Evolutionary conservation across 441 rosid genomes (phyloP).

Genomic region (Corymbia citriodora): DNA sequence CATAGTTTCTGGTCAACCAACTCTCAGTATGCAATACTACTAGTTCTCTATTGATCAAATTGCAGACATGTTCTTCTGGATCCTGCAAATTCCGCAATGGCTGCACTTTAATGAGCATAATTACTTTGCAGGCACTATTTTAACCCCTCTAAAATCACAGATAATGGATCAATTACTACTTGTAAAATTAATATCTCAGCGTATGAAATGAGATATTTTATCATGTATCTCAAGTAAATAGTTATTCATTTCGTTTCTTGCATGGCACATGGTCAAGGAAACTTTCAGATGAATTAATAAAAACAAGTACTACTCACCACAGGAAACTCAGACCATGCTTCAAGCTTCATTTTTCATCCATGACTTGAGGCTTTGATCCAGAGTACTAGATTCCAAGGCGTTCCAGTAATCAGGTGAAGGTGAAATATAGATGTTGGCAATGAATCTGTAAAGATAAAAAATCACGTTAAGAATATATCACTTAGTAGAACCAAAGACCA

Average conservation of each 20-base stretch:
- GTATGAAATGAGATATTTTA: not conserved
- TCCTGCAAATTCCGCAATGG: not conserved
- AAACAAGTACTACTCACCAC: not conserved
- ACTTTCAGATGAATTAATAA: not conserved
- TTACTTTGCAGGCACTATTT: not conserved
- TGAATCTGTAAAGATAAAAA: not conserved
- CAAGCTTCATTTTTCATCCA: not conserved
- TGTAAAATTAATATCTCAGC: not conserved
- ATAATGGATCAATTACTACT: not conserved
- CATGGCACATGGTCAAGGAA: not conserved
- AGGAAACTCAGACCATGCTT: not conserved
- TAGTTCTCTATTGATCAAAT: not conserved
- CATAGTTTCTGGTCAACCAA: not conserved
- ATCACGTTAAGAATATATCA: not conserved
- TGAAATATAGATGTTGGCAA: not conserved
- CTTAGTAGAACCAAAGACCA: not conserved
- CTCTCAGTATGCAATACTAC: not conserved
- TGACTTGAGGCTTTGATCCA: not conserved
- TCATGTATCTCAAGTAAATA: not conserved
- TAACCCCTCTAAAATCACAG: not conserved
- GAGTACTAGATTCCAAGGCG: not conserved
- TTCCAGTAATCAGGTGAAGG: not conserved
- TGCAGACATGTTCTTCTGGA: not conserved
- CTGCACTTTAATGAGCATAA: not conserved
- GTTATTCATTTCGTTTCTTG: not conserved